Evolutionary conservation across 306 rosid species (phyloP), one percentile per base, ranked within the genome.

Genomic region (Quercus gilva): DNA sequence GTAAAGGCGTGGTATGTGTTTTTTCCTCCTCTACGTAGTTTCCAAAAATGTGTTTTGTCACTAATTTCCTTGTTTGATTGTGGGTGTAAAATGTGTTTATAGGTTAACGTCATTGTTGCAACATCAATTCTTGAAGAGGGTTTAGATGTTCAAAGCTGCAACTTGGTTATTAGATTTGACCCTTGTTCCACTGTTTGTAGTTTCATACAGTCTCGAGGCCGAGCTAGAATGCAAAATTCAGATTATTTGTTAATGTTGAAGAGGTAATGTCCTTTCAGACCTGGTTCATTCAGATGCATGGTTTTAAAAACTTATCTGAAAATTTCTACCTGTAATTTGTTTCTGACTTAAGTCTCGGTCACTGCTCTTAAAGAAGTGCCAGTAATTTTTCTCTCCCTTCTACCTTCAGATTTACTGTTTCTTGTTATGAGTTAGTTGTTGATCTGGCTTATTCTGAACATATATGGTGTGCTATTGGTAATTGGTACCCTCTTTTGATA

Each of bases 61-160:
- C 43, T 52, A 69, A 58, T 55, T 23, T 17, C 71, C 55, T 13
- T 81, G 60, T 83, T 56, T 77, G 59, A 81, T 67, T 29, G 55
- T 28, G 76, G 71, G 43, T 76, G 69, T 61, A 51, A 29, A 37
- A 35, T 52, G 80, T 67, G 82, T 83, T 79, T 79, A 58, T 77
- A 94, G 98, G 91, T 90, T 41, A 94, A 94, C 77, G 70, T 94
- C 79, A 87, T 94, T 79, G 97, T 94, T 80, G 97, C 99, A 81
- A 94, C 99, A 23, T 92, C 99, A 67, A 94, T 92, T 84, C 97
- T 94, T 55, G 97, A 94, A 83, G 99, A 94, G 84, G 99, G 99
- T 53, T 78, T 94, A 76, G 99, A 94, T 78, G 92, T 94, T 59
- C 95, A 92, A 80, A 90, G 92, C 72, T 94, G 97, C 88, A 91